Evolutionary conservation across 192 early-diverging fungal genomes (phyloP).

Genomic region (Coemansia sp.): DNA sequence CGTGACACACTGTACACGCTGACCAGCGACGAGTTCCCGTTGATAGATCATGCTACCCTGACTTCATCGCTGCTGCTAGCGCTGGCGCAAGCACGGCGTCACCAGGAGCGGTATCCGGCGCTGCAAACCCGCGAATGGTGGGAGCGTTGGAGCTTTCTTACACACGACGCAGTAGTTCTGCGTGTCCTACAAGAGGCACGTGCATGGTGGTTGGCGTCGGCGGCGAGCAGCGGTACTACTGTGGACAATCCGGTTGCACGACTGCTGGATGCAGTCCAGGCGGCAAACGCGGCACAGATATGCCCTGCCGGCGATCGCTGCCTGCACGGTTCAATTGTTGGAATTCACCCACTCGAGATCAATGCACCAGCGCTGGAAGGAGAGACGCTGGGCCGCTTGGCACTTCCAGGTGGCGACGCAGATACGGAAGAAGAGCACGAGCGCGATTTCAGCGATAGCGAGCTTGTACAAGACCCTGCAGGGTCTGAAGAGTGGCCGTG

Average conservation of each 20-base stretch:
- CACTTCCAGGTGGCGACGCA: conserved; percentile 3
- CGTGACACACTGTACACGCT: conserved; percentile 69
- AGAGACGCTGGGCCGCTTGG: conserved; percentile 18
- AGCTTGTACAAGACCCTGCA: not conserved
- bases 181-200: conserved; percentile 48
- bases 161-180: conserved; percentile 38
- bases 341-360: conserved; percentile 30
- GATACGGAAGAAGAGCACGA: conserved; percentile 1
- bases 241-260: conserved; percentile 28
- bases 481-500: conserved; percentile 32
- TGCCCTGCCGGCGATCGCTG: conserved; percentile 20
- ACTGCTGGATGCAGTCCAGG: conserved; percentile 23
- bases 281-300: conserved; percentile 2
- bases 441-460: not conserved
- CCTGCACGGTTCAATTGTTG: conserved; percentile 24
- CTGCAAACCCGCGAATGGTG: conserved; percentile 41
- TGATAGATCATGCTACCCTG: conserved; percentile 51
- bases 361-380: conserved; percentile 23
- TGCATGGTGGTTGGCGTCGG: conserved; percentile 30
- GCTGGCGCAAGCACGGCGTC: conserved; percentile 30
- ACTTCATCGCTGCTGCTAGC: conserved; percentile 47
- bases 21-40: conserved; percentile 64
- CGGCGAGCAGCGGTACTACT: conserved; percentile 6
- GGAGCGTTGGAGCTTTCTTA: conserved; percentile 48
- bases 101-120: conserved; percentile 45